A percentile compares a stretch with the other conserved stretches of the same genome.
phyloP scores from a whole-genome alignment of 169 alveolate species.

The Eimeria falciformis region DNA sequence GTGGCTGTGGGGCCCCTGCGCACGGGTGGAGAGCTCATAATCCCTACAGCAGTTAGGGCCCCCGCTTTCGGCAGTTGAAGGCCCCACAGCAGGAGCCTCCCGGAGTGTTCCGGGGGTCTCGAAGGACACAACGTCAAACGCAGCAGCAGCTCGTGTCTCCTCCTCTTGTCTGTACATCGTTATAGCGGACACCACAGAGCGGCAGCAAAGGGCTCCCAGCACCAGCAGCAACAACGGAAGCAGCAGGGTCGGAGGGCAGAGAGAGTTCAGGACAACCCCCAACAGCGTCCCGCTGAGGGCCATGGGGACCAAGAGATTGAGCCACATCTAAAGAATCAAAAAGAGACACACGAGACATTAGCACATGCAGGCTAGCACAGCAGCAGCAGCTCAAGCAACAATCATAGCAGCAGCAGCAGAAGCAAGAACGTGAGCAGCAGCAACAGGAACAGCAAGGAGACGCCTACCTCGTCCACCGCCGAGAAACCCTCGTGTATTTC shows the following conservation, averaged over 20 bases:
- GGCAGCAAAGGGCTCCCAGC: slow-evolving; percentile 57
- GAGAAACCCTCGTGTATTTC: slow-evolving; percentile 32
- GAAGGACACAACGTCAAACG: slow-evolving; percentile 55
- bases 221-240: slow-evolving; percentile 76
- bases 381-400: slow-evolving; percentile 83
- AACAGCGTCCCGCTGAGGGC: slow-evolving; percentile 87
- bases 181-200: slow-evolving; percentile 72
- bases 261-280: slow-evolving; percentile 87
- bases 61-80: neutral
- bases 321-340: slow-evolving; percentile 67
- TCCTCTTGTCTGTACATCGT: slow-evolving; percentile 19
- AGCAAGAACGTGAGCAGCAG: slow-evolving; percentile 55
- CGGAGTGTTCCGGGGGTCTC: neutral
- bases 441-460: slow-evolving; percentile 75
- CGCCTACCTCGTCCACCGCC: slow-evolving; percentile 41
- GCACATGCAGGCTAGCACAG: slow-evolving; percentile 18
- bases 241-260: slow-evolving; percentile 71
- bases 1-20: neutral
- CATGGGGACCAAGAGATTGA: slow-evolving; percentile 85
- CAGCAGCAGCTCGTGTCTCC: neutral
- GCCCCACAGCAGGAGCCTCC: neutral
- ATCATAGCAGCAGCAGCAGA: slow-evolving; percentile 78
- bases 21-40: neutral
- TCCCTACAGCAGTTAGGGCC: neutral
- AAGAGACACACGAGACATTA: neutral